Conservation (phyloP, 2,329 filamentous ascomycete species). For the Paracorniculantispora psalliotae region DNA sequence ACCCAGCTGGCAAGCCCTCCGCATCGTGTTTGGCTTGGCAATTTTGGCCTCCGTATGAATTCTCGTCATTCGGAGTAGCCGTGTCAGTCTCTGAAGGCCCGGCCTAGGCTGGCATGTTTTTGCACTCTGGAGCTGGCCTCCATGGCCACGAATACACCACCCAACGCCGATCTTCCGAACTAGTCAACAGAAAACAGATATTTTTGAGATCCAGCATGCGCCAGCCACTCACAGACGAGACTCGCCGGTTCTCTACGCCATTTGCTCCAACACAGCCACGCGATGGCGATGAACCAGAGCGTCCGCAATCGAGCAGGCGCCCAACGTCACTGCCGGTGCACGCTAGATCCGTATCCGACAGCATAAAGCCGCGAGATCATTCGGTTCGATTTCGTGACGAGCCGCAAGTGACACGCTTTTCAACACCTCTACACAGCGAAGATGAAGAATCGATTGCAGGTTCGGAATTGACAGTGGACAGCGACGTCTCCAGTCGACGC, state of each 20-base stretch:
- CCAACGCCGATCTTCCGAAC: slow-evolving; percentile 27
- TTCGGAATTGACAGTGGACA: slow-evolving; percentile 34
- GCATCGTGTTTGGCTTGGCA: background rate
- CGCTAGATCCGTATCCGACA: slow-evolving; percentile 33
- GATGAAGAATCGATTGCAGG: slow-evolving; percentile 41
- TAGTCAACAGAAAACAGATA: slow-evolving; percentile 32
- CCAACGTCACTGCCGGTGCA: slow-evolving; percentile 17
- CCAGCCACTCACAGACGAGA: slow-evolving; percentile 28
- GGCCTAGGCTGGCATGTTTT: slow-evolving; percentile 43
- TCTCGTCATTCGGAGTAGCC: background rate
- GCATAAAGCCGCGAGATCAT: slow-evolving; percentile 34
- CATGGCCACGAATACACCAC: slow-evolving; percentile 56
- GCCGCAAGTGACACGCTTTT: slow-evolving; percentile 26
- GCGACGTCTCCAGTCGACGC: slow-evolving; percentile 32
- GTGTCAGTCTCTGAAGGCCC: background rate
- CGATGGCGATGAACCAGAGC: background rate
- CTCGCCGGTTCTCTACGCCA: slow-evolving; percentile 12
- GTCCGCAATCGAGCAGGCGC: background rate
- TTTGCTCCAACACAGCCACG: background rate
- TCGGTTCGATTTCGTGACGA: slow-evolving; percentile 44
- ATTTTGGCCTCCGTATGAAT: background rate
- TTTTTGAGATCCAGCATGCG: slow-evolving; percentile 40
- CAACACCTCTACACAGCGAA: slow-evolving; percentile 36
- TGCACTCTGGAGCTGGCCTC: slow-evolving; percentile 54
- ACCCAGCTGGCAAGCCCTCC: background rate